phyloP scores from a whole-genome alignment of 2,329 filamentous ascomycete genomes.

The Fusarium pininemorale region DNA sequence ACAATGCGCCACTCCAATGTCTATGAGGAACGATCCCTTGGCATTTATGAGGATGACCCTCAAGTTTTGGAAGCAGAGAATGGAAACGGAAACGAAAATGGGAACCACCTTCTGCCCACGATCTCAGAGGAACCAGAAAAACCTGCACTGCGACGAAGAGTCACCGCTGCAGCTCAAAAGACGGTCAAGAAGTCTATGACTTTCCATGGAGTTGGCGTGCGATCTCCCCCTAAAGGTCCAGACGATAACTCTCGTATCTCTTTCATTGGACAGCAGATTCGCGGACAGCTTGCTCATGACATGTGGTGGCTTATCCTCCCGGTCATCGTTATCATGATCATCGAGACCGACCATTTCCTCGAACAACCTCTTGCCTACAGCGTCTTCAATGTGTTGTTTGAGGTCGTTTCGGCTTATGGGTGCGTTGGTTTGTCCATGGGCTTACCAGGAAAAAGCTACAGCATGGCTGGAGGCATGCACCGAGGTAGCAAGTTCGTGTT shows the following conservation, averaged over 20 bases:
- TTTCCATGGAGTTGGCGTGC: slow-evolving; percentile 57
- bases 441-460: slow-evolving; percentile 61
- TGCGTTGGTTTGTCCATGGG: slow-evolving; percentile 70
- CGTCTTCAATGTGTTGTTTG: slow-evolving; percentile 69
- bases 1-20: slow-evolving; percentile 75
- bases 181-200: slow-evolving; percentile 51
- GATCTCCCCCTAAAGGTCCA: slow-evolving; percentile 33
- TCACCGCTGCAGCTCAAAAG: slow-evolving; percentile 45
- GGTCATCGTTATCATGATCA: slow-evolving; percentile 66
- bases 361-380: slow-evolving; percentile 61
- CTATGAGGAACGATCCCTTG: slow-evolving; percentile 74
- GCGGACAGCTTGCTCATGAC: slow-evolving; percentile 73
- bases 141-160: slow-evolving; percentile 30
- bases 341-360: slow-evolving; percentile 66
- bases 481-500: slow-evolving; percentile 66
- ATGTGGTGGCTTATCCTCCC: slow-evolving; percentile 72
- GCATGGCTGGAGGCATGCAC: slow-evolving; percentile 64
- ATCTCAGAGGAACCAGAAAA: slow-evolving; percentile 44
- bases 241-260: slow-evolving; percentile 52
- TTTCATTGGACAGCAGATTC: slow-evolving; percentile 66
- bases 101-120: slow-evolving; percentile 14
- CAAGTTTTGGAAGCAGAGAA: slow-evolving; percentile 40
- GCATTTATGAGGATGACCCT: slow-evolving; percentile 60
- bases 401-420: slow-evolving; percentile 67
- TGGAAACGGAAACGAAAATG: slow-evolving; percentile 1